Evolutionary conservation across 2,329 filamentous ascomycete species (phyloP), one percentile per base, ranked within the genome.

Genomic region (Calonectria pseudoturangicola): DNA sequence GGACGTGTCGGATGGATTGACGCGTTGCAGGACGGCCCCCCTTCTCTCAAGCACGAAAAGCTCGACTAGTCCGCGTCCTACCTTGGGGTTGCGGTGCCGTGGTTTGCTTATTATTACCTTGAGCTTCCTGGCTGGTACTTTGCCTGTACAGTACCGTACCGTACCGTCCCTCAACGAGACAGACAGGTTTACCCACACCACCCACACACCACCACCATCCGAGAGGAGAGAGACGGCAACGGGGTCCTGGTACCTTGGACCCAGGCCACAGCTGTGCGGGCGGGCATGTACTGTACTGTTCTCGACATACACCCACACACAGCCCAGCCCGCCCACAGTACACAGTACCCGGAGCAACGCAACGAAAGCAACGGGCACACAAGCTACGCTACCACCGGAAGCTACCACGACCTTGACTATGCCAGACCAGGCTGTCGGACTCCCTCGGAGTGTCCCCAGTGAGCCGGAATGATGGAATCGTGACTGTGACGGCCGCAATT

Each of bases 401-500:
- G 58, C 58, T 63, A 30, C 39, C 58, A 43, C 39, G 41, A 43
- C 48, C 48, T 58, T 56, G 51, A 56, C 45, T 48, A 66, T 36
- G 25, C 43, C 45, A 65, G 43, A n/a, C 48, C 45, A 56, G 47
- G 54, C 50, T 39, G 60, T 25, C 62, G 45, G 64, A 51, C 54
- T 63, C 54, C 69, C 48, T 71, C 51, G 69, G 69, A 71, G 69
- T 71, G 69, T 64, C 18, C 69, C 36, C 64, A 71, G 69, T 71
- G 69, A 70, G 62, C 47, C 47, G 54, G 54, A 51, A 68, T 71
- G 69, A 67, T 67, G 56, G 69, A 56, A 71, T 71, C 43, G 54
- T 66, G 69, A 67, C 64, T 41, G 68, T 48, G 69, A 63, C 30
- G 18, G 51, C 51, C 51, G 43, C 68, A 71, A 70, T 70, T 70